Evolutionary conservation across 129 eudicot species (phyloP).

Genomic region (Escallonia rubra): DNA sequence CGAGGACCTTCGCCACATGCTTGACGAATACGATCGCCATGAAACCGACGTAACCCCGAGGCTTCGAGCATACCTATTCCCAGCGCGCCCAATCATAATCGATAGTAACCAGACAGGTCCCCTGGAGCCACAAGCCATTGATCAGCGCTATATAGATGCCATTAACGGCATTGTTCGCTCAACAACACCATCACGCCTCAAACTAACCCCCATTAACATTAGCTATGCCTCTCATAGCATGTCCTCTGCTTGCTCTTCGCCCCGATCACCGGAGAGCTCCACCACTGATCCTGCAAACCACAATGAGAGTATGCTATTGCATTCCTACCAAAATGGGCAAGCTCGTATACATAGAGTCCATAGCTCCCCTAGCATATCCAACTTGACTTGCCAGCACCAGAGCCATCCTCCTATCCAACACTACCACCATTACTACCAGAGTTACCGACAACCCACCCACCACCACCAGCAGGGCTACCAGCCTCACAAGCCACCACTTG

Average conservation of each 20-base stretch:
- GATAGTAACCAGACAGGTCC: constrained; percentile 22
- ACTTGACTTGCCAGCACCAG: constrained; percentile 21
- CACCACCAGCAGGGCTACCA: constrained; percentile 14
- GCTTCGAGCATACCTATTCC: constrained; percentile 72
- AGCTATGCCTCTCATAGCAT: constrained; percentile 10
- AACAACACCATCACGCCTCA: constrained; percentile 2
- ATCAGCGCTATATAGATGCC: constrained; percentile 64
- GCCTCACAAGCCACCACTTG: constrained; percentile 13
- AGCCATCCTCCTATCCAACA: background rate
- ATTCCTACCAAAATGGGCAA: constrained; percentile 11
- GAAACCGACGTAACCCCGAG: constrained; percentile 44
- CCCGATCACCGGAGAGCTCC: constrained; percentile 46
- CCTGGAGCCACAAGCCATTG: constrained; percentile 36
- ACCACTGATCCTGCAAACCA: constrained; percentile 15
- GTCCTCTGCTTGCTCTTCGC: constrained; percentile 60
- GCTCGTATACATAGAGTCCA: constrained; percentile 36
- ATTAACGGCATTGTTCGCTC: constrained; percentile 53
- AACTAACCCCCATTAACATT: constrained; percentile 22
- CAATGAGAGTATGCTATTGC: background rate
- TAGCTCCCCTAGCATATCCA: constrained; percentile 61
- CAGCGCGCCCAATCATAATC: constrained; percentile 32
- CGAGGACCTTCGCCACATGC: constrained; percentile 74
- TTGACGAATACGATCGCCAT: constrained; percentile 56
- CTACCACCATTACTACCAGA: background rate
- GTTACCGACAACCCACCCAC: background rate